phyloP scores from a whole-genome alignment of 768 basidiomycete genomes.

The Auricularia sp. region DNA sequence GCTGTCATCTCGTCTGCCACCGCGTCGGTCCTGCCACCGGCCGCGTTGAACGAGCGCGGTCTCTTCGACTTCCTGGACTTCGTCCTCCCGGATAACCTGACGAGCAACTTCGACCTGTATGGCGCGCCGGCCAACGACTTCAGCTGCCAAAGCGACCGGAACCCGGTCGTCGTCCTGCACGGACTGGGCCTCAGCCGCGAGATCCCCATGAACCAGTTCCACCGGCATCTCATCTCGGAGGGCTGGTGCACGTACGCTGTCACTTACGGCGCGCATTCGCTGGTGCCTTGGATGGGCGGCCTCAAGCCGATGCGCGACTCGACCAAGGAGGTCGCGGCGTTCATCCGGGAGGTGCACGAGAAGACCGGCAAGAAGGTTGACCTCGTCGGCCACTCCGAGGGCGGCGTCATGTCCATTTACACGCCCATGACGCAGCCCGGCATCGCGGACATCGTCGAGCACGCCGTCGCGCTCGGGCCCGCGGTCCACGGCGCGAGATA shows the following conservation, averaged over 20 bases:
- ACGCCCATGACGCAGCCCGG: background rate
- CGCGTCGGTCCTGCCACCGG: background rate
- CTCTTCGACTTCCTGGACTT: background rate
- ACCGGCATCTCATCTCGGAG: background rate
- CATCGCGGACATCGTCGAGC: conserved; percentile 2
- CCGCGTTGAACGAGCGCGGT: background rate
- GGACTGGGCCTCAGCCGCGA: background rate
- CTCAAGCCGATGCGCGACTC: background rate
- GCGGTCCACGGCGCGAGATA: background rate
- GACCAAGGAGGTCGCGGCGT: background rate
- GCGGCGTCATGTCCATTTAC: conserved; percentile 1
- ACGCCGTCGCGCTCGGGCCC: background rate
- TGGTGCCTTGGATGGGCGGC: background rate
- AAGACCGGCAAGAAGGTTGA: conserved; percentile 3
- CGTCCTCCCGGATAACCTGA: background rate
- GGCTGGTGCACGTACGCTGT: background rate
- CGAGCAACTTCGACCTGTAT: background rate
- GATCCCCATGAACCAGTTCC: background rate
- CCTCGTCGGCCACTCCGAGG: conserved; percentile 1
- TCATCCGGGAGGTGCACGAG: background rate
- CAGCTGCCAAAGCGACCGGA: background rate
- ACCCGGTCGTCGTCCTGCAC: conserved; percentile 1
- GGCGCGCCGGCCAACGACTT: conserved; percentile 1
- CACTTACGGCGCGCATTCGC: background rate
- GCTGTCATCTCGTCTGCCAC: background rate